Evolutionary conservation across 1,284 basidiomycete species (phyloP), one percentile per base, ranked within the genome.

Genomic region (Lentinus polychrous): DNA sequence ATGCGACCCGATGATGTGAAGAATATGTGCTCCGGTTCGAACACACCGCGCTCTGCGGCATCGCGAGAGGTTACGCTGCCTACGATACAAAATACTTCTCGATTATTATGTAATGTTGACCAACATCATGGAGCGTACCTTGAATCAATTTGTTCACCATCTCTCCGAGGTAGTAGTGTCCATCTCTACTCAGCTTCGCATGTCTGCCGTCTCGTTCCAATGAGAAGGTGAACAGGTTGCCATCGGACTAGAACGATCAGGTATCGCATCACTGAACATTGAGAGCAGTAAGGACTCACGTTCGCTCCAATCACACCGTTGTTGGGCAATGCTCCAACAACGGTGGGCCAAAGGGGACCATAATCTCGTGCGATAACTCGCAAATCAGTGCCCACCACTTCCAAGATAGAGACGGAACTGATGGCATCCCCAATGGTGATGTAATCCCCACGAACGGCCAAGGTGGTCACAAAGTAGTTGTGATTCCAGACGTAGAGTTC

Each of bases 1-100:
- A 96, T 83, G 23, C 86, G 78, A 2, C 94, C 94, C 3, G 83
- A 80, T 0, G 83, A 73, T 0, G 92, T 91, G 60, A 89, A 84
- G 64, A 87, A 92, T 11, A 94, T 55, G 34, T 88, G 78, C 49
- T 79, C 79, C 0, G 88, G 75, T 35, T 68, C 59, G 37, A 86
- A 64, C 1, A 52, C 20, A 4, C 52, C 48, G 11, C 48, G 42
- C 11, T 55, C 56, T 17, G 56, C 27, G 4, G 47, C 49, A 36
- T 62, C 61, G 7, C 50, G 52, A 1, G 54, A 50, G 6, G 52
- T 49, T 17, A 60, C 34, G 3, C 52, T 51, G 17, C 60, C 60
- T 61, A 17, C 7, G 32, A 27, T 10, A 10, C 27, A n/a, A n/a
- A n/a, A n/a, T n/a, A n/a, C n/a, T n/a, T n/a, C n/a, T n/a, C n/a